Conservation (phyloP, 257 asterid genomes). For the Vinca minor region DNA sequence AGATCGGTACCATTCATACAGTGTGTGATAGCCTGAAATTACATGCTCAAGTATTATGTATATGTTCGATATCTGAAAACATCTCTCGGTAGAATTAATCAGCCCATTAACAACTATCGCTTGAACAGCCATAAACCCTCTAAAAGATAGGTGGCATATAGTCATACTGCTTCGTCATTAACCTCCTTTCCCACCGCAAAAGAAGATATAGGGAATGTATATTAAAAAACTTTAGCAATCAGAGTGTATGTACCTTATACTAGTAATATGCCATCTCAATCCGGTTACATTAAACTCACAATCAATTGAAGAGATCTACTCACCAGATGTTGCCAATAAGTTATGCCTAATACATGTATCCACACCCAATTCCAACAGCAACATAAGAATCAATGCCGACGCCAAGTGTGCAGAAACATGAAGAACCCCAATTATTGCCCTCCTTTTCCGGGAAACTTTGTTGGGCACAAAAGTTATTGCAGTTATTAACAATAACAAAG, state of each 20-base stretch:
- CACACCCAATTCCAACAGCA: conserved; percentile 82
- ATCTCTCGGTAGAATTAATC: background rate
- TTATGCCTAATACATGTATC: conserved; percentile 88
- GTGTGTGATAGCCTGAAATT: conserved; percentile 77
- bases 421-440: conserved; percentile 62
- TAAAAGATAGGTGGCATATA: background rate
- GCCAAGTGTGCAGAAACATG: conserved; percentile 89
- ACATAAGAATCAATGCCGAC: conserved; percentile 85
- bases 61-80: background rate
- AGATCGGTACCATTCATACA: conserved; percentile 81
- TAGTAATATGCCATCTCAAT: background rate
- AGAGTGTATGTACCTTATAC: background rate
- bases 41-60: conserved; percentile 3
- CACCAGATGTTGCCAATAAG: conserved; percentile 83
- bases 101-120: background rate
- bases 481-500: conserved; percentile 52
- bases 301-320: conserved; percentile 8
- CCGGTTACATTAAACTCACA: background rate
- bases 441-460: conserved; percentile 68
- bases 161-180: background rate
- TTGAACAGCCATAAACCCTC: background rate
- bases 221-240: background rate
- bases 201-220: background rate
- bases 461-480: conserved; percentile 84
- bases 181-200: background rate